Conservation (phyloP, 1,139 yeast species). For the Wickerhamomyces sp. region DNA sequence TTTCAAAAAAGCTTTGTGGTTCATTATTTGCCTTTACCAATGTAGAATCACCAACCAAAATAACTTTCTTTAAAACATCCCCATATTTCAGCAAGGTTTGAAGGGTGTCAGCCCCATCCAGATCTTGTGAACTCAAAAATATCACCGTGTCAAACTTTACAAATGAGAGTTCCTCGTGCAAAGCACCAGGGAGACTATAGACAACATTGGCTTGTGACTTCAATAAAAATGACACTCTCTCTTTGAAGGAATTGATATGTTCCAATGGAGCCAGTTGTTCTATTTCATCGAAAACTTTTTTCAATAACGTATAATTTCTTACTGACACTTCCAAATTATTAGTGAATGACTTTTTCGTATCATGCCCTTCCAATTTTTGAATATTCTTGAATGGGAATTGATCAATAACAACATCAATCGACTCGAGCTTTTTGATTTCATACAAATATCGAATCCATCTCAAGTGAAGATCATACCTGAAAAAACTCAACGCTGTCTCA, state of each 20-base stretch:
- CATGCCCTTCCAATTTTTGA: conserved; percentile 6
- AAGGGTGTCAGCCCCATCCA: conserved; percentile 30
- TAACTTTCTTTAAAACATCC: conserved; percentile 21
- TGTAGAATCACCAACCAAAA: conserved; percentile 31
- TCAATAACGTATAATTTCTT: not conserved
- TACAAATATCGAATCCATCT: conserved; percentile 28
- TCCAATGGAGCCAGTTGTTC: conserved; percentile 30
- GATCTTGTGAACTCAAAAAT: conserved; percentile 30
- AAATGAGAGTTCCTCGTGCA: conserved; percentile 14
- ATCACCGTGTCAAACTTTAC: conserved; percentile 27
- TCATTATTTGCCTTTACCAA: not conserved
- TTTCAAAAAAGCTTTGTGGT: conserved; percentile 5
- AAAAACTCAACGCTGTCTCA: conserved; percentile 37
- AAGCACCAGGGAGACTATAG: conserved; percentile 28
- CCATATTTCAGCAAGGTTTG: conserved; percentile 22
- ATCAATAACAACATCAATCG: conserved; percentile 5
- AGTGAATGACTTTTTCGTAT: not conserved
- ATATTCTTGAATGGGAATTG: conserved; percentile 29
- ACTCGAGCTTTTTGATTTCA: conserved; percentile 6
- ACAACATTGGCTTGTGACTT: conserved; percentile 28
- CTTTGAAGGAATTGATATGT: conserved; percentile 19
- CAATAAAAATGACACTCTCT: conserved; percentile 13
- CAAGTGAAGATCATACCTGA: conserved; percentile 27
- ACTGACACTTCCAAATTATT: conserved; percentile 6
- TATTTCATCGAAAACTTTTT: conserved; percentile 25